Percentiles rank a stretch among this genome's conserved stretches.
Conservation (phyloP, 768 basidiomycete species). For the Psilocybe cubensis region DNA sequence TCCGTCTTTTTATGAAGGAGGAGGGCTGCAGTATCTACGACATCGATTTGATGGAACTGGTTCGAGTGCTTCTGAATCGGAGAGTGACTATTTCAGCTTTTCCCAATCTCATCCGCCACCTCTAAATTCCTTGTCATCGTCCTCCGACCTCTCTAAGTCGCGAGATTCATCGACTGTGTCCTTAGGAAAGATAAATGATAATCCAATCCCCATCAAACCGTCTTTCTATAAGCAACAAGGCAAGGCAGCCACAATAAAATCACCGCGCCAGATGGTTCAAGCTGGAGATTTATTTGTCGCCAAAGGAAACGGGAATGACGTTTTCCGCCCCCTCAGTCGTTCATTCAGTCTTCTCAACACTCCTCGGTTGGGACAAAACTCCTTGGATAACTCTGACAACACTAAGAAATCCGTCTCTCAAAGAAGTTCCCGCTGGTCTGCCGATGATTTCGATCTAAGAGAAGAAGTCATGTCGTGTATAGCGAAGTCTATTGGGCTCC, state of each 20-base stretch:
- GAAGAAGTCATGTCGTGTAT: conserved; percentile 98
- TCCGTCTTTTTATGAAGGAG: conserved; percentile 87
- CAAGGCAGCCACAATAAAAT: conserved; percentile 3
- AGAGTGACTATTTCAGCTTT: conserved; percentile 61
- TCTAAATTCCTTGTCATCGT: conserved; percentile 23
- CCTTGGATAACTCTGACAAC: conserved; percentile 29
- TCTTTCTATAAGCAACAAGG: conserved; percentile 21
- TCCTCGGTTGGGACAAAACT: conserved; percentile 42
- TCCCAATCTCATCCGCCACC: conserved; percentile 28
- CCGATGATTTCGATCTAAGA: conserved; percentile 89
- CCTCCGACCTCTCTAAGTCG: conserved; percentile 17
- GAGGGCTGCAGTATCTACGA: conserved; percentile 86
- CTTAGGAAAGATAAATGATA: conserved; percentile 26
- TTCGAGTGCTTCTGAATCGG: conserved; percentile 49
- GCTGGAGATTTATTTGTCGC: conserved; percentile 78
- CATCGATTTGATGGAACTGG: conserved; percentile 80
- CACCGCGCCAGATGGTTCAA: conserved; percentile 65
- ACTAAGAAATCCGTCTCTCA: conserved; percentile 18
- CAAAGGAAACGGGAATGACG: conserved; percentile 50
- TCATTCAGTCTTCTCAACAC: conserved; percentile 54
- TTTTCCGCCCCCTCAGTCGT: conserved; percentile 48
- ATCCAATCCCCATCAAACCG: conserved; percentile 21
- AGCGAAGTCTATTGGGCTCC: conserved; percentile 93
- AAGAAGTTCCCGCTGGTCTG: conserved; percentile 33
- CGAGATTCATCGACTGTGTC: conserved; percentile 28